These are phyloP conservation scores for Yamadazyma taylorii DNA, from an alignment of 1,139 yeast species.

Conservation along the genomic window DNA sequence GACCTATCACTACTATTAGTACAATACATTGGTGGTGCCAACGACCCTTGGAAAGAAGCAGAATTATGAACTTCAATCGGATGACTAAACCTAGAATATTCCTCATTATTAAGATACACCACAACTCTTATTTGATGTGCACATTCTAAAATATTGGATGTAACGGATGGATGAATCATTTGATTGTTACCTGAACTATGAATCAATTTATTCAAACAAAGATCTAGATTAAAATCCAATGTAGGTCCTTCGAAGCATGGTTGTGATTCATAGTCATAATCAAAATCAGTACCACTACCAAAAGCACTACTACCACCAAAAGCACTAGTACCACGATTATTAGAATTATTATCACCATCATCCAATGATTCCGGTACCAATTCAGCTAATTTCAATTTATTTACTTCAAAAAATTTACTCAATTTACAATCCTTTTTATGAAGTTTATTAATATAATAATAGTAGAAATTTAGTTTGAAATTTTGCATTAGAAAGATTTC, in stretches of 20 bases:
- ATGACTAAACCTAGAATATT: conserved; percentile 1
- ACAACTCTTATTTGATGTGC: conserved; percentile 3
- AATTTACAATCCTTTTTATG: conserved; percentile 1
- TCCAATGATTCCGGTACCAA: not conserved
- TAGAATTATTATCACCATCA: not conserved
- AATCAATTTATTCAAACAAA: conserved; percentile 1
- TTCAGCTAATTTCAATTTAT: not conserved
- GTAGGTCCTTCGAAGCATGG: not conserved
- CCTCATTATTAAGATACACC: conserved; percentile 1
- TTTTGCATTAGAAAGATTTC: conserved; percentile 4
- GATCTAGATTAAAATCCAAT: not conserved
- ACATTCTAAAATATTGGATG: conserved; percentile 1
- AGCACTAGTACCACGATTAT: not conserved
- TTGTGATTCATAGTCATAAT: too few relatives aligned
- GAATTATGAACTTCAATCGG: conserved; percentile 3
- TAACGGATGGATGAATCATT: conserved; percentile 4
- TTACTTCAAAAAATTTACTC: not conserved
- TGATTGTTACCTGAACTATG: not conserved
- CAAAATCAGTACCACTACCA: too few relatives aligned
- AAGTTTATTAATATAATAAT: conserved; percentile 1
- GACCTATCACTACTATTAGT: not conserved
- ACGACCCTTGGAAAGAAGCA: conserved; percentile 2
- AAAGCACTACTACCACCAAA: not conserved
- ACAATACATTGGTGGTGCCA: conserved; percentile 5
- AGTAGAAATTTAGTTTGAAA: not conserved